These are phyloP conservation scores for Clathrus columnatus DNA, from an alignment of 768 basidiomycete species.

Conservation along the genomic window DNA sequence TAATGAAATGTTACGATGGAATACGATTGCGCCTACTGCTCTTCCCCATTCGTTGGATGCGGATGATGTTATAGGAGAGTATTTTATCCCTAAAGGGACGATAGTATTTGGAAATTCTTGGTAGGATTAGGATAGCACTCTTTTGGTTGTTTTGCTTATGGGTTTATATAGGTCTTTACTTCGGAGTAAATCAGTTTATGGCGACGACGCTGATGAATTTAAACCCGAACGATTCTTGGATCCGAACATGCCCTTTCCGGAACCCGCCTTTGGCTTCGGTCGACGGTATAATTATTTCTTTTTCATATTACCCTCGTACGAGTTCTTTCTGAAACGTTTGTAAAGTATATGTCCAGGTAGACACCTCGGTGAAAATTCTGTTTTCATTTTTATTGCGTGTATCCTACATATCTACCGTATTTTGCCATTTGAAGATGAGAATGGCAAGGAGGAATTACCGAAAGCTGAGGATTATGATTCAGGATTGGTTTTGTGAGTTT, in stretches of 20 bases:
- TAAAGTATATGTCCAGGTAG: conserved; percentile 13
- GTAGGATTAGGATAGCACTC: conserved; percentile 10
- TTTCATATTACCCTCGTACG: neutral
- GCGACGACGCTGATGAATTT: conserved; percentile 10
- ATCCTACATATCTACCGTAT: conserved; percentile 6
- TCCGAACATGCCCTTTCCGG: neutral
- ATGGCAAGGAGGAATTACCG: neutral
- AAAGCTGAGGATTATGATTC: neutral
- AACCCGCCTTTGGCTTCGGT: neutral
- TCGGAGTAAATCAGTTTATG: conserved; percentile 15
- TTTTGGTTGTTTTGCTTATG: neutral
- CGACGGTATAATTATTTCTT: neutral
- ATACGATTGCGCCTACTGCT: conserved; percentile 2
- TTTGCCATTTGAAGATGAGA: neutral
- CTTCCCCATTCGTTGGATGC: conserved; percentile 5
- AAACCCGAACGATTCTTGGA: conserved; percentile 12
- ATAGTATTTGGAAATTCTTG: conserved; percentile 17
- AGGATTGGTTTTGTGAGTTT: conserved; percentile 3
- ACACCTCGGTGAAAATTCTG: conserved; percentile 1
- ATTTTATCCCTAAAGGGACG: conserved; percentile 24
- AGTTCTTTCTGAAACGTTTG: neutral
- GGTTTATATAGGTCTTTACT: neutral
- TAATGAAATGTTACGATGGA: conserved; percentile 4
- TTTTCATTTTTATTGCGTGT: conserved; percentile 9
- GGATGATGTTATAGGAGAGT: conserved; percentile 17